Conservation (phyloP, 1,139 yeast species). For the Geotrichum fermentans region DNA sequence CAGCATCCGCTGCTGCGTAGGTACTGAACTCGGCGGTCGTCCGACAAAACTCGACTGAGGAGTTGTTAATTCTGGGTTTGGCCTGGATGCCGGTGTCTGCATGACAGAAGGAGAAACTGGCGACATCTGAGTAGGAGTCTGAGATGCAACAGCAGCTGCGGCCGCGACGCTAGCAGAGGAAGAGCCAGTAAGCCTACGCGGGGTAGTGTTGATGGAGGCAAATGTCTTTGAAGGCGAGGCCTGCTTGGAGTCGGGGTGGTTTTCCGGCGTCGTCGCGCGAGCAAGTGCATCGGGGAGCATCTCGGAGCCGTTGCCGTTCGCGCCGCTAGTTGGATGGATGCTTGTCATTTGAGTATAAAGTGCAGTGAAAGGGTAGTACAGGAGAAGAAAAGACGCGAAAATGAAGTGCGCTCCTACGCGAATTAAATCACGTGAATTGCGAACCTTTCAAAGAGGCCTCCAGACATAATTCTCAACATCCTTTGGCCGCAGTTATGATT, state of each 20-base stretch:
- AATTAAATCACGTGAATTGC: background rate
- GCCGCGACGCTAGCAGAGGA: background rate
- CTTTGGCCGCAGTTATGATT: no score
- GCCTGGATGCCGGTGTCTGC: background rate
- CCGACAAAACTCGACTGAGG: constrained; percentile 12
- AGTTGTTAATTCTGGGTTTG: constrained; percentile 3
- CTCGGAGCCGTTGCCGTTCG: background rate
- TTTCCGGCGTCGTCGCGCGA: constrained; percentile 7
- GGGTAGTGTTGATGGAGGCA: constrained; percentile 11
- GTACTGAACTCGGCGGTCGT: constrained; percentile 17
- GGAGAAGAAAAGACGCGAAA: background rate
- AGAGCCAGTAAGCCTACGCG: constrained; percentile 5
- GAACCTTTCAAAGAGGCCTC: no score
- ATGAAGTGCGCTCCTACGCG: constrained; percentile 1
- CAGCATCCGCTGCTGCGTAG: constrained; percentile 17
- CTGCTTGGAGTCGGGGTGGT: constrained; percentile 3
- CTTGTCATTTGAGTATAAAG: constrained; percentile 6
- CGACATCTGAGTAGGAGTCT: background rate
- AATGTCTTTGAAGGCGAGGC: constrained; percentile 3
- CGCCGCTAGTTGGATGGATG: constrained; percentile 13
- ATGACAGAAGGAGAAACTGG: constrained; percentile 9
- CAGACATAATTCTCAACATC: no score
- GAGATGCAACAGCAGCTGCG: background rate
- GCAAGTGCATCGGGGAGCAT: background rate
- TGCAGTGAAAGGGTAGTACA: background rate